These are phyloP conservation scores for Neurospora crassa DNA, from an alignment of 2,329 filamentous ascomycete genomes.

Conservation along the genomic window DNA sequence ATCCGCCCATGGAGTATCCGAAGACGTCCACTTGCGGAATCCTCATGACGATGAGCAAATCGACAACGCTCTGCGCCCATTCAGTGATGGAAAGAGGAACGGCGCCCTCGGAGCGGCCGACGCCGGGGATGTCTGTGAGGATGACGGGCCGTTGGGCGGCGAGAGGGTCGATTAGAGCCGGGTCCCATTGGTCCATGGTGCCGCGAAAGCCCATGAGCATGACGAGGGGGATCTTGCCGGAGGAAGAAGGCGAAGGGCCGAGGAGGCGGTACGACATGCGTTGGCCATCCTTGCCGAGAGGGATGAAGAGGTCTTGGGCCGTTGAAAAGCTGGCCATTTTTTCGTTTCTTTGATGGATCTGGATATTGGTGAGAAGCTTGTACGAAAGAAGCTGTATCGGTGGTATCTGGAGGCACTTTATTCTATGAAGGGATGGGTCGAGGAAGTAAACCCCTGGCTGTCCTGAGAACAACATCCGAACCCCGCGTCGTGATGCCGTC, in stretches of 20 bases:
- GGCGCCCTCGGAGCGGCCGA: conserved; percentile 34
- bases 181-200: conserved; percentile 29
- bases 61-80: conserved; percentile 14
- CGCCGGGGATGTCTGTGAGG: conserved; percentile 37
- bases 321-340: conserved; percentile 13
- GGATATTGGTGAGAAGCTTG: too few relatives aligned
- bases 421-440: background rate
- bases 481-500: background rate
- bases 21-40: conserved; percentile 33
- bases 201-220: conserved; percentile 14
- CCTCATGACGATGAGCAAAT: conserved; percentile 21
- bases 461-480: background rate
- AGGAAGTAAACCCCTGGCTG: background rate
- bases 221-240: conserved; percentile 7
- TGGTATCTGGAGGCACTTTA: too few relatives aligned
- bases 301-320: conserved; percentile 6
- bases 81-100: conserved; percentile 28
- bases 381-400: too few relatives aligned
- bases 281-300: background rate
- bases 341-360: too few relatives aligned
- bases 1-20: conserved; percentile 42
- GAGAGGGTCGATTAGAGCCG: conserved; percentile 34
- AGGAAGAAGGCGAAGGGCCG: conserved; percentile 3
- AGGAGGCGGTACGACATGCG: conserved; percentile 13
- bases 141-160: conserved; percentile 32